phyloP scores from a whole-genome alignment of 1,139 yeast genomes.

The Casaregolazyma suthepensis region DNA sequence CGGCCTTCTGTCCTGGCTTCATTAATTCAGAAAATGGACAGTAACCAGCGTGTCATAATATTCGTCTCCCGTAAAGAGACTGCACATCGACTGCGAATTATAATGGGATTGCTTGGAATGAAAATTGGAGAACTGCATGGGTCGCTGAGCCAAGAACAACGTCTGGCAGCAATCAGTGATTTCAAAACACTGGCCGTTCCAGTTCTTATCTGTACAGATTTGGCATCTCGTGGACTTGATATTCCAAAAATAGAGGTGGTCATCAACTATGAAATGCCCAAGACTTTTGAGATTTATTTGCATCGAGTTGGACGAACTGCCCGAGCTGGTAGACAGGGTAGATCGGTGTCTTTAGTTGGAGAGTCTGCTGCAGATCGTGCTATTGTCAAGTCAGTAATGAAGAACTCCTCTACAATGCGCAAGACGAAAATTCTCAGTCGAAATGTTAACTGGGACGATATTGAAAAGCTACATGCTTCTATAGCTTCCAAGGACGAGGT shows the following conservation, averaged over 20 bases:
- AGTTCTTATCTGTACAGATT: conserved; percentile 87
- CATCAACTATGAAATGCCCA: conserved; percentile 93
- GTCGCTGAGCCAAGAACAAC: conserved; percentile 89
- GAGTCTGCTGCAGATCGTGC: conserved; percentile 78
- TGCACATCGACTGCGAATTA: conserved; percentile 79
- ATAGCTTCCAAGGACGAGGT: conserved; percentile 54
- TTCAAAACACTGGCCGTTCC: conserved; percentile 82
- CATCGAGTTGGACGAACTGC: conserved; percentile 99
- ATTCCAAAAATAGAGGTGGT: conserved; percentile 95
- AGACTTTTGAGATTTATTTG: conserved; percentile 78
- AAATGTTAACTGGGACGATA: conserved; percentile 77
- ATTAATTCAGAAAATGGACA: conserved; percentile 60
- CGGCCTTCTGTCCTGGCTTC: conserved; percentile 79
- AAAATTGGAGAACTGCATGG: conserved; percentile 94
- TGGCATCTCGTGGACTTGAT: conserved; percentile 99
- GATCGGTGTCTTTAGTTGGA: conserved; percentile 87
- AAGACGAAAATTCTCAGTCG: conserved; percentile 63
- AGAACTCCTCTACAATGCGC: conserved; percentile 38
- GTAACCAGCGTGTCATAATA: conserved; percentile 70
- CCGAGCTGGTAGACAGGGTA: conserved; percentile 97
- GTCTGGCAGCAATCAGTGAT: conserved; percentile 73
- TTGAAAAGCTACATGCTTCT: conserved; percentile 58
- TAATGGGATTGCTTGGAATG: conserved; percentile 81
- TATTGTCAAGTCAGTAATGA: conserved; percentile 84
- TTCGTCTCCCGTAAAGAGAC: conserved; percentile 86